These are phyloP conservation scores for Patellifolia procumbens DNA, from an alignment of 179 eudicot species.

Conservation along the genomic window DNA sequence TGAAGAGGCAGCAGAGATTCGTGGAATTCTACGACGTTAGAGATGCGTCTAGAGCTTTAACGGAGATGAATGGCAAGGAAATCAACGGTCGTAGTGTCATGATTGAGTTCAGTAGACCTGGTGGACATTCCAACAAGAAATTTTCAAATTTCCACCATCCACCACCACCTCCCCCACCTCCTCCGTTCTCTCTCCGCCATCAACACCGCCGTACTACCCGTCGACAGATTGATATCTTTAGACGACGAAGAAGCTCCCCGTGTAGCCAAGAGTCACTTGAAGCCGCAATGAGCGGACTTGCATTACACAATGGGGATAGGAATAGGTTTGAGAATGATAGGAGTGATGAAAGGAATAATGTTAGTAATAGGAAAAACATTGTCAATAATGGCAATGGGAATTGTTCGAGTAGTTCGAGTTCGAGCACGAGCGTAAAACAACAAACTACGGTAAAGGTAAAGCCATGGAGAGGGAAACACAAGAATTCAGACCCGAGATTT, in stretches of 20 bases:
- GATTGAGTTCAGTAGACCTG: conserved; percentile 88
- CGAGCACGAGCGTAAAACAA: neutral
- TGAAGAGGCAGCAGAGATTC: conserved; percentile 67
- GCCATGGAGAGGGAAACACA: conserved; percentile 44
- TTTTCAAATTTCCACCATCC: conserved; percentile 4
- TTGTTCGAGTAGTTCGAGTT: conserved; percentile 12
- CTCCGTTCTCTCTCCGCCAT: neutral
- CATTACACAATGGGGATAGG: conserved; percentile 1
- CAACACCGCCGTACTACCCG: conserved; percentile 7
- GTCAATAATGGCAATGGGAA: neutral
- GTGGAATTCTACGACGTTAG: conserved; percentile 83
- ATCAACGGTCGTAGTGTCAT: conserved; percentile 50
- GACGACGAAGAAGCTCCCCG: conserved; percentile 23
- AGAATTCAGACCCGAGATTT: conserved; percentile 67
- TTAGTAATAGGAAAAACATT: neutral
- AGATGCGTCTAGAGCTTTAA: conserved; percentile 68
- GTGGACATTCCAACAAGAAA: conserved; percentile 49
- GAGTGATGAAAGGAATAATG: neutral
- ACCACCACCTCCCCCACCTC: conserved; percentile 17
- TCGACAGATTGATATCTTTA: neutral
- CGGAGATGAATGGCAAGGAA: conserved; percentile 74
- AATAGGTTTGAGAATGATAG: neutral
- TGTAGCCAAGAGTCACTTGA: conserved; percentile 28
- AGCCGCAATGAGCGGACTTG: neutral
- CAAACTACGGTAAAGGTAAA: neutral